Evolutionary conservation across 768 basidiomycete species (phyloP), one percentile per base, ranked within the genome.

Genomic region (Phylloporus scabripes): DNA sequence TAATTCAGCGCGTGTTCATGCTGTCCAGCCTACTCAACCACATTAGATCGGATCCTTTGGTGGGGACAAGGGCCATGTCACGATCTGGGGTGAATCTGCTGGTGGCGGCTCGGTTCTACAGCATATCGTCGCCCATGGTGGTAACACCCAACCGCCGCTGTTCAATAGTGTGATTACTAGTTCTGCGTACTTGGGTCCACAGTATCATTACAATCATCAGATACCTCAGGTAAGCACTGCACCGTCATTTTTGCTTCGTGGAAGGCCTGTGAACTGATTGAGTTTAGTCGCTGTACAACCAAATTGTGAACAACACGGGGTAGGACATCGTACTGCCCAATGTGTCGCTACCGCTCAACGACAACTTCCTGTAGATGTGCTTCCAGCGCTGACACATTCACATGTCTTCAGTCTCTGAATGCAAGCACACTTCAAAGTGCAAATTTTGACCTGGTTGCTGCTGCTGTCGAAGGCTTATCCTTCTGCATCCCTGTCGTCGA

Each of bases 401-500:
- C 53, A 0, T 79, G 78, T 49, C 62, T 79, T 10, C 72, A 75
- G 18, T 46, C 55, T 5, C 59, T 60, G 6, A 64, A 73, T 8
- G 59, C 57, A 11, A 54, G 48, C 10, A 50, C 49, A 4, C 64
- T 80, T 4, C 60, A 71, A 47, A 50, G 48, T 8, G 63, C 59
- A 7, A 77, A 77, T 48, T 20, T 42, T 4, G 45, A 68, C 11
- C 53, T 77, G 14, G 61, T 60, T 4, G 15, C 3, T 0, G 59
- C 59, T 26, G 70, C 56, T 7, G 72, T 76, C 58, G 73, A 53
- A 45, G 75, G 72, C 0, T 71, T 70, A 2, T 73, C 62, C 28
- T 52, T 59, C 7, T 74, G 73, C 36, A 63, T 68, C 10, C 76
- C 77, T 0, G 76, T 79, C 17, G 69, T 79, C 2, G 77, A 78